Conservation (phyloP, 495 filamentous ascomycete species). For the Cudoniella acicularis region DNA sequence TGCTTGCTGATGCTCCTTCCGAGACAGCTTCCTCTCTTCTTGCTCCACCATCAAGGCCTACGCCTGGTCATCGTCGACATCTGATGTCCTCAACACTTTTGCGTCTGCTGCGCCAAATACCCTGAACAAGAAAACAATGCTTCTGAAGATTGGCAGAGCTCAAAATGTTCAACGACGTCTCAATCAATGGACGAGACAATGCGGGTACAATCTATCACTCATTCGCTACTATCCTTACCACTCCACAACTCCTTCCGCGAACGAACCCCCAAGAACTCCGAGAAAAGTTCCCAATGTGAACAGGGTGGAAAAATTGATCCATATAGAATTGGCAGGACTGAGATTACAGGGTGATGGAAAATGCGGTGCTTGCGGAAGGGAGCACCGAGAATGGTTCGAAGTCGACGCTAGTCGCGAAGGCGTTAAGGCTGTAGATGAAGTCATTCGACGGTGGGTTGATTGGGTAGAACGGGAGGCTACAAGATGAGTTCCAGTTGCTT, state of each 20-base stretch:
- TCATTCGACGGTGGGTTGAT: constrained; percentile 79
- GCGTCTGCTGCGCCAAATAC: constrained; percentile 3
- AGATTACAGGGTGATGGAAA: constrained; percentile 53
- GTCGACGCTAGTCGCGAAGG: constrained; percentile 70
- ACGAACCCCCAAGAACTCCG: constrained; percentile 33
- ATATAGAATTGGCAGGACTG: constrained; percentile 75
- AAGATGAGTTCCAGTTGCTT: background rate
- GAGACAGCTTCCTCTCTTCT: constrained; percentile 60
- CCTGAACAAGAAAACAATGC: constrained; percentile 47
- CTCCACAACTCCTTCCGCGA: constrained; percentile 41
- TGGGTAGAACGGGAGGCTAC: constrained; percentile 58
- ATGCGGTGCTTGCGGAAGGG: constrained; percentile 77
- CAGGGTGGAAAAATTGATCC: constrained; percentile 86
- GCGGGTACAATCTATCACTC: constrained; percentile 78
- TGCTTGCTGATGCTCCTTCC: constrained; percentile 44
- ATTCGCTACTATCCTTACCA: constrained; percentile 91
- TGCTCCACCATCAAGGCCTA: constrained; percentile 37
- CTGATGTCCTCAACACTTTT: constrained; percentile 56
- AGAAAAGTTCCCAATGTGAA: constrained; percentile 83
- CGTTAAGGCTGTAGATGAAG: constrained; percentile 73
- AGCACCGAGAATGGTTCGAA: constrained; percentile 96
- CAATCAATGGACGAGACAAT: constrained; percentile 91
- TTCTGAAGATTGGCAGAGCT: constrained; percentile 90
- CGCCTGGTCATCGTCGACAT: constrained; percentile 52
- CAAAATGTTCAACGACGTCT: constrained; percentile 86